Evolutionary conservation across 179 eudicot species (phyloP), one percentile per base, ranked within the genome.

Genomic region (Kewa caespitosa): DNA sequence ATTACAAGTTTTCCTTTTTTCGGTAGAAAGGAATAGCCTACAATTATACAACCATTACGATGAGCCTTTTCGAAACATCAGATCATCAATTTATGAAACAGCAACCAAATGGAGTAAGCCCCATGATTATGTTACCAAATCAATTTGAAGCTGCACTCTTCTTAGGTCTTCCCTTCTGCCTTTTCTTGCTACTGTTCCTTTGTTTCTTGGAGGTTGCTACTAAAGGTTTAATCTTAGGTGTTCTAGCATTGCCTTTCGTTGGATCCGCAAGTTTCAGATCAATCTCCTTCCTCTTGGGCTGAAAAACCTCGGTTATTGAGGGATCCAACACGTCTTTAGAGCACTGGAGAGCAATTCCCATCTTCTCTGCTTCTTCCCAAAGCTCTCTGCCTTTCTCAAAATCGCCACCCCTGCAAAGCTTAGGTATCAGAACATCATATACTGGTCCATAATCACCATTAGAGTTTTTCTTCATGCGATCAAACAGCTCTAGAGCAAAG

Each of bases 361-460:
- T 78, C 34, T 78, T 62, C 75, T 70, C 78, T 67, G 93, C 93
- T 71, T 87, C 93, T 46, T 84, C 87, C 89, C 89, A 89, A 8
- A 89, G 90, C 74, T 83, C 80, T 70, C 69, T 84, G 38, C 87
- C 93, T 79, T 75, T 86, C 34, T 68, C 86, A 77, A 87, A 89
- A 43, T 86, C 87, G 41, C 93, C 89, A 27, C 78, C 73, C 52
- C 75, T 83, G 52, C 93, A 89, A 43, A 89, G 83, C 81, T 89
- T 89, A 61, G 88, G 88, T 76, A 89, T 89, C 41, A 89, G 84
- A 81, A 87, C 73, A 76, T 89, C 86, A 78, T 89, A 89, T 22
- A 87, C 85, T 0, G 89, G 88, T 34, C 88, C 93, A 73, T 86
- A 89, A 36, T 79, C 84, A 42, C 88, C 89, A 59, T 73, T 60